These are phyloP conservation scores for Sporothrix pseudoabietina DNA, from an alignment of 2,329 filamentous ascomycete species.

Conservation along the genomic window DNA sequence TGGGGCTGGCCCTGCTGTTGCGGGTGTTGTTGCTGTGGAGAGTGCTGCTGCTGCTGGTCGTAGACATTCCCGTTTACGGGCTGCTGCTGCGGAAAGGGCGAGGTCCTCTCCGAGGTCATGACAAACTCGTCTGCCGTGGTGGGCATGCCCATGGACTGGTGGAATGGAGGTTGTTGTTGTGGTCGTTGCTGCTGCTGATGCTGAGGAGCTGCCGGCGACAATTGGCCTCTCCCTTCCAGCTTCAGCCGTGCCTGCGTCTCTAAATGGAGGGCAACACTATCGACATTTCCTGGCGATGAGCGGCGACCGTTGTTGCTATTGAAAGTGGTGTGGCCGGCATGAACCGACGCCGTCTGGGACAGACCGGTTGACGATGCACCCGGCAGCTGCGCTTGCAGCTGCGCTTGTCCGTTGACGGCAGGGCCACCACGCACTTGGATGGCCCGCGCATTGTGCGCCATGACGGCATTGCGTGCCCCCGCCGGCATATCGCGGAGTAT, in stretches of 20 bases:
- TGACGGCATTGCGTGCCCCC: constrained; percentile 31
- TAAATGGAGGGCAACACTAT: constrained; percentile 43
- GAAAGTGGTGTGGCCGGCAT: constrained; percentile 43
- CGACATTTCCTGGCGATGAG: constrained; percentile 45
- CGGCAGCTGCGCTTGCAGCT: not conserved
- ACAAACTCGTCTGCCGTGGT: not conserved
- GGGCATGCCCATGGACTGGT: not conserved
- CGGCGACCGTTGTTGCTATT: constrained; percentile 49
- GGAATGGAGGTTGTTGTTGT: not conserved
- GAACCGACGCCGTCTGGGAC: not conserved
- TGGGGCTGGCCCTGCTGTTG: not conserved
- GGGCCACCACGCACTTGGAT: not conserved
- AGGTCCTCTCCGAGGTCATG: constrained; percentile 15
- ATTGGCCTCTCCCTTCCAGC: constrained; percentile 29
- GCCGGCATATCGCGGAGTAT: constrained; percentile 54
- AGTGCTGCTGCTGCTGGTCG: not conserved
- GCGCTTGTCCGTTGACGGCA: not conserved
- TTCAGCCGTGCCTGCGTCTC: constrained; percentile 32
- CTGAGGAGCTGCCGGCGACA: not conserved
- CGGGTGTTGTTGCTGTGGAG: not conserved
- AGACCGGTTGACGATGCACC: not conserved
- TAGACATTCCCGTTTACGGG: not conserved
- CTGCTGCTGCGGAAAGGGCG: not conserved
- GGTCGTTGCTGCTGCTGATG: constrained; percentile 4
- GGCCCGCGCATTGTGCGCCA: constrained; percentile 23